Percentiles rank a stretch among this genome's conserved stretches.
Evolutionary conservation across 176 grass and related monocot genomes (phyloP).

Genomic region (Dendrocalamus sinicus): DNA sequence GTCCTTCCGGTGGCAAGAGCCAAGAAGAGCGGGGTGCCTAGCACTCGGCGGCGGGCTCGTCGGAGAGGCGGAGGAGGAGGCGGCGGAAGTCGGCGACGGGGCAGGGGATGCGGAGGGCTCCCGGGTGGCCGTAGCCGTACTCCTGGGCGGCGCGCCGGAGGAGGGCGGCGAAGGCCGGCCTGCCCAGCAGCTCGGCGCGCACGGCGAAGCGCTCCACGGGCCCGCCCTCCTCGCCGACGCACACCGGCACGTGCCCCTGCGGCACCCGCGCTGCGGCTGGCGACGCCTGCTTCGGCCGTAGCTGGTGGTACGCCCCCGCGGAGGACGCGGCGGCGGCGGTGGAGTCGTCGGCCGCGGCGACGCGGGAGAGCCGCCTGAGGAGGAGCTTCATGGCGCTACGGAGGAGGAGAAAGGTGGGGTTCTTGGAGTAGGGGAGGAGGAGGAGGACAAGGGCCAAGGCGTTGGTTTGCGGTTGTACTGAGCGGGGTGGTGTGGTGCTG

Average conservation of each 20-base stretch:
- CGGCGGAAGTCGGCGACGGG: slow-evolving; percentile 68
- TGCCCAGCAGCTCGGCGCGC: slow-evolving; percentile 61
- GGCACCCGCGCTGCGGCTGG: slow-evolving; percentile 11
- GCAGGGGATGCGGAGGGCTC: slow-evolving; percentile 93
- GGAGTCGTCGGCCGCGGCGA: slow-evolving; percentile 46
- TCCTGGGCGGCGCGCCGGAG: slow-evolving; percentile 78
- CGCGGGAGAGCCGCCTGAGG: slow-evolving; percentile 65
- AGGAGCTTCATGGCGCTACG: slow-evolving; percentile 57
- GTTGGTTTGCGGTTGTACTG: not conserved
- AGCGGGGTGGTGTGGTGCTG: not conserved
- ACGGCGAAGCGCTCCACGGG: slow-evolving; percentile 77
- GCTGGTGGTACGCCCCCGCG: slow-evolving; percentile 17
- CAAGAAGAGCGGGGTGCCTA: slow-evolving; percentile 18
- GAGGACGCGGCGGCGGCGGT: not conserved
- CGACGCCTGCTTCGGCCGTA: not conserved
- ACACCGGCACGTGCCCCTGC: slow-evolving; percentile 79
- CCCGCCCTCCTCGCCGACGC: slow-evolving; percentile 74
- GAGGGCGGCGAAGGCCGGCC: slow-evolving; percentile 67
- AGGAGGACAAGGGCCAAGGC: not conserved
- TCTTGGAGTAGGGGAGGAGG: not conserved
- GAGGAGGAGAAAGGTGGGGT: not conserved
- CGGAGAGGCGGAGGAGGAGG: slow-evolving; percentile 49
- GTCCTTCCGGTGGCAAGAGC: not conserved
- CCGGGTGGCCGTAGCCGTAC: slow-evolving; percentile 87
- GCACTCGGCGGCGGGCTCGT: not conserved